Percentiles rank a stretch among this genome's conserved stretches.
These are phyloP conservation scores for Petunia axillaris DNA, from an alignment of 257 asterid species.

Conservation along the genomic window DNA sequence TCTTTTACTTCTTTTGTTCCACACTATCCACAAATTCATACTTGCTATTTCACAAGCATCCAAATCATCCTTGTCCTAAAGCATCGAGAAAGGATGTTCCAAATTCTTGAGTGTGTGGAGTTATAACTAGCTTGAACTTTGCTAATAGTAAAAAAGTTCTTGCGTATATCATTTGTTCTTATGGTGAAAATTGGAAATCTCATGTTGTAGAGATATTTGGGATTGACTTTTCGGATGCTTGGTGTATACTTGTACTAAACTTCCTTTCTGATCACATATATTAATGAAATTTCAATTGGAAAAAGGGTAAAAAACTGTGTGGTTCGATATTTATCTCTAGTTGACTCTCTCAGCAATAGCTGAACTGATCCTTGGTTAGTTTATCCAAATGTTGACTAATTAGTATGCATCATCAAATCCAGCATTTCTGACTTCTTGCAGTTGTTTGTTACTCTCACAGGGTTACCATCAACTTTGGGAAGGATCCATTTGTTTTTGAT, in stretches of 20 bases:
- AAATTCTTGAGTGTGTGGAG: neutral
- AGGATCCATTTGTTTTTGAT: constrained; percentile 78
- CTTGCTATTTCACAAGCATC: neutral
- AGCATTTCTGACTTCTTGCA: constrained; percentile 29
- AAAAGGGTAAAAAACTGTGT: neutral
- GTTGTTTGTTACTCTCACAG: constrained; percentile 53
- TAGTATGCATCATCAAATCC: constrained; percentile 1
- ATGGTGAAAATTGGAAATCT: constrained; percentile 9
- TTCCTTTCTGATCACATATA: neutral
- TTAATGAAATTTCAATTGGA: neutral
- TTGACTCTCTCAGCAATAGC: constrained; percentile 22
- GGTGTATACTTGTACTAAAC: neutral
- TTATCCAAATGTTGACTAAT: neutral
- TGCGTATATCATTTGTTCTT: neutral
- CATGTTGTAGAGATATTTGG: neutral
- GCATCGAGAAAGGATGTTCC: neutral
- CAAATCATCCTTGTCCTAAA: constrained; percentile 13
- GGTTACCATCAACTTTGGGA: constrained; percentile 87
- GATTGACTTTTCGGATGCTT: neutral
- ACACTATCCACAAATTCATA: constrained; percentile 13
- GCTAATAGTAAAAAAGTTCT: neutral
- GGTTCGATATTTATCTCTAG: constrained; percentile 1
- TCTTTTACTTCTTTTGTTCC: neutral
- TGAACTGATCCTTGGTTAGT: constrained; percentile 10
- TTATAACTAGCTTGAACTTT: neutral